Percentiles rank a stretch among this genome's conserved stretches.
Conservation (phyloP, 1,284 basidiomycete species). For the Xerocomus amazonicus region DNA sequence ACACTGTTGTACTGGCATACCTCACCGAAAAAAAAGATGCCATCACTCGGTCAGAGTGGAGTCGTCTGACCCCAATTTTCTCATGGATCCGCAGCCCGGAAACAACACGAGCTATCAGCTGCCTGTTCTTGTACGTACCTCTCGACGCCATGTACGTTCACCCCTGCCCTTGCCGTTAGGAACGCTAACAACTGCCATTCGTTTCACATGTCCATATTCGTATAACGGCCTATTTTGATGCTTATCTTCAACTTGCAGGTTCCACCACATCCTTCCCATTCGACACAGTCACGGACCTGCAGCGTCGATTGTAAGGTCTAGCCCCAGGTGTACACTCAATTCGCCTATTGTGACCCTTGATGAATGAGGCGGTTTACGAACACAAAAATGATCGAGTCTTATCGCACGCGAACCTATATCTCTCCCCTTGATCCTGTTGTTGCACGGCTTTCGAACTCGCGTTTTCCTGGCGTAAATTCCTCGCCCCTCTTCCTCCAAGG, state of each 20-base stretch:
- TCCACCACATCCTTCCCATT: not conserved
- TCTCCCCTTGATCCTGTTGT: slow-evolving; percentile 49
- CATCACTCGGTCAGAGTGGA: no score
- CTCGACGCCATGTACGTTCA: slow-evolving; percentile 1
- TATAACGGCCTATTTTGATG: not conserved
- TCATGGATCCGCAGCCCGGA: slow-evolving; percentile 3
- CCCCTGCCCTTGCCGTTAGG: not conserved
- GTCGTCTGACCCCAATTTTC: no score
- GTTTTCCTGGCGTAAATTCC: slow-evolving; percentile 59
- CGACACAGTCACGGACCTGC: slow-evolving; percentile 15
- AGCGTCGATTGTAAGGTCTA: slow-evolving; percentile 2
- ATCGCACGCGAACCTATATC: slow-evolving; percentile 22
- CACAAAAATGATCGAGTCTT: slow-evolving; percentile 53
- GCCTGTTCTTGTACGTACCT: slow-evolving; percentile 15
- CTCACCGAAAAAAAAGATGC: no score
- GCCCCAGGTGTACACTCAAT: slow-evolving; percentile 10
- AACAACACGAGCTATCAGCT: not conserved
- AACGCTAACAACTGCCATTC: not conserved
- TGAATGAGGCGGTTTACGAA: slow-evolving; percentile 40
- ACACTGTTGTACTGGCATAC: no score
- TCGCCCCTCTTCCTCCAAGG: slow-evolving; percentile 43
- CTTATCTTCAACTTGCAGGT: not conserved
- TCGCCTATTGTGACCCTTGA: slow-evolving; percentile 22
- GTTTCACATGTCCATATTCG: slow-evolving; percentile 10
- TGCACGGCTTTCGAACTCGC: slow-evolving; percentile 64